phyloP scores from a whole-genome alignment of 2,329 filamentous ascomycete genomes.

The Cucurbitaria berberidis region DNA sequence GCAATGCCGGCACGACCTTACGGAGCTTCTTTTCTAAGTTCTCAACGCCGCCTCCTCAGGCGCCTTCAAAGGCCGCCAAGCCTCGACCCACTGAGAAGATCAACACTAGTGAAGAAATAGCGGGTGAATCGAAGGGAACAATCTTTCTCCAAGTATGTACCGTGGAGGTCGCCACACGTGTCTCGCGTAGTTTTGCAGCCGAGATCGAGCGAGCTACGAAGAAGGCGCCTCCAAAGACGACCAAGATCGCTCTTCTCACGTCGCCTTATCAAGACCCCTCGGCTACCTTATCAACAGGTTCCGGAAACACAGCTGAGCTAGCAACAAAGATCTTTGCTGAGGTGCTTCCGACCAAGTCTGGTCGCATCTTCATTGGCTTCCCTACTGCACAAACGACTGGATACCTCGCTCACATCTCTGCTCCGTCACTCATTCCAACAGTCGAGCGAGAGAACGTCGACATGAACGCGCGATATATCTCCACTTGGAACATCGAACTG shows the following conservation, averaged over 20 bases:
- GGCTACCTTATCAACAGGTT: conserved; percentile 64
- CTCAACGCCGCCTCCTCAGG: conserved; percentile 29
- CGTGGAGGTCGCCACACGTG: conserved; percentile 78
- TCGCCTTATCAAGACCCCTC: conserved; percentile 85
- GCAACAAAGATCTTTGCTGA: conserved; percentile 84
- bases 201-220: conserved; percentile 96
- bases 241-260: conserved; percentile 85
- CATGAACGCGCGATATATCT: conserved; percentile 91
- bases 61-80: conserved; percentile 28
- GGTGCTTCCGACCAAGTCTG: conserved; percentile 86
- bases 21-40: conserved; percentile 51
- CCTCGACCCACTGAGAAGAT: conserved; percentile 22
- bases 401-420: conserved; percentile 90
- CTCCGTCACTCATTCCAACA: conserved; percentile 93
- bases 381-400: conserved; percentile 97
- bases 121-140: conserved; percentile 72
- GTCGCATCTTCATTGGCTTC: conserved; percentile 95
- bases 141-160: conserved; percentile 91
- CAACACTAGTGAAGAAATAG: conserved; percentile 66
- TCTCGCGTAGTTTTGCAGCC: conserved; percentile 73
- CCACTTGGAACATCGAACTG: conserved; percentile 95
- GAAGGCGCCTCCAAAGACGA: conserved; percentile 89
- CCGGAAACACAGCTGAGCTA: conserved; percentile 59
- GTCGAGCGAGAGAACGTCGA: conserved; percentile 98
- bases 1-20: conserved; percentile 43